Conservation (phyloP, 2,329 filamentous ascomycete genomes). For the Colletotrichum navitas region DNA sequence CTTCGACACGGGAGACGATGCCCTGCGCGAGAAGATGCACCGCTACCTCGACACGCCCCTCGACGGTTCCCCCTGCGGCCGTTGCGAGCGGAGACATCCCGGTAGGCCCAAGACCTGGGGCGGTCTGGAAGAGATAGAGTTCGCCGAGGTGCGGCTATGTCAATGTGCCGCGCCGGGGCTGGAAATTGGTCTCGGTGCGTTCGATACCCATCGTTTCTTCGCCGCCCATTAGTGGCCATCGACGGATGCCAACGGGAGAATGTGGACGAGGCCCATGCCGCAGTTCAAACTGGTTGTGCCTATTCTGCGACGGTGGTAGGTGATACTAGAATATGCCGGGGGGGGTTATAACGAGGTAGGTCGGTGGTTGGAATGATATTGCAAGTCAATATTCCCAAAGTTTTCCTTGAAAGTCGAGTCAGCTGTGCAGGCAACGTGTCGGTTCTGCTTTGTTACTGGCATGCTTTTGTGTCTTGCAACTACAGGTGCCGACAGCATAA, state of each 20-base stretch:
- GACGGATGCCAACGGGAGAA: too few relatives aligned
- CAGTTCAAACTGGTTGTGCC: background rate
- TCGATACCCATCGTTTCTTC: background rate
- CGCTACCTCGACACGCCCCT: background rate
- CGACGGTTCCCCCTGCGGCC: background rate
- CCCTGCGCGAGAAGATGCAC: background rate
- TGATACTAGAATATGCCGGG: too few relatives aligned
- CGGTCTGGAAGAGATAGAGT: slow-evolving; percentile 1
- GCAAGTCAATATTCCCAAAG: too few relatives aligned
- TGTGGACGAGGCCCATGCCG: background rate
- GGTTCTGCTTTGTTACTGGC: background rate
- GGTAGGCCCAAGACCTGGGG: slow-evolving; percentile 5
- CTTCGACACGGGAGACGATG: background rate
- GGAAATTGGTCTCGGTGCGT: background rate
- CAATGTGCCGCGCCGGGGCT: background rate
- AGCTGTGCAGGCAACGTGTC: background rate
- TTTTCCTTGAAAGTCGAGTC: too few relatives aligned
- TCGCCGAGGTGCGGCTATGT: slow-evolving; percentile 12
- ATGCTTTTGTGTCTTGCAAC: background rate
- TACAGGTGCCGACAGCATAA: background rate
- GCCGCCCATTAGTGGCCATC: background rate
- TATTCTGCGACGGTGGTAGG: background rate
- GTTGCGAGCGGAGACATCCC: slow-evolving; percentile 2
- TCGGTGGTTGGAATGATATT: background rate
- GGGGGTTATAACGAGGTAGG: background rate